These are phyloP conservation scores for Candida taoyuanica DNA, from an alignment of 805 yeast genomes.

Conservation along the genomic window DNA sequence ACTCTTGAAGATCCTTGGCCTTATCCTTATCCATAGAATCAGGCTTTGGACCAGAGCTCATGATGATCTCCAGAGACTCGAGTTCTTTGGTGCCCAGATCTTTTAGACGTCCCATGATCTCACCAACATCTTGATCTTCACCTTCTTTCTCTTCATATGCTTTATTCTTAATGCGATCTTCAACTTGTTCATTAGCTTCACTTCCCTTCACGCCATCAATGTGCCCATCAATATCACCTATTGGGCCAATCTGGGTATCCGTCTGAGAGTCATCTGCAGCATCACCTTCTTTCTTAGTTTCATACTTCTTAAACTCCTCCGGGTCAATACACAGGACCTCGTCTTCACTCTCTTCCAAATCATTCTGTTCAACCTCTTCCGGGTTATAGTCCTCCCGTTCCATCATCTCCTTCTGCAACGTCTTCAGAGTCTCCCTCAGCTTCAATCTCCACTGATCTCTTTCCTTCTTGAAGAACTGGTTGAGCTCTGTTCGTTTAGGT, in stretches of 20 bases:
- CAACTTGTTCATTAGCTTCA: too few species aligned
- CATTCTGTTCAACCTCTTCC: slow-evolving; percentile 9
- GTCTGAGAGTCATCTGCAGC: neutral
- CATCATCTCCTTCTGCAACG: slow-evolving; percentile 16
- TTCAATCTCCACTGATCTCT: slow-evolving; percentile 20
- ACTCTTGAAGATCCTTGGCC: too few species aligned
- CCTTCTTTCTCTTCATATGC: too few species aligned
- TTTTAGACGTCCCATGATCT: too few species aligned
- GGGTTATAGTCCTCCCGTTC: slow-evolving; percentile 9
- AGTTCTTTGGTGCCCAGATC: too few species aligned
- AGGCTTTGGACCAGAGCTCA: too few species aligned
- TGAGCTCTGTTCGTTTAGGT: slow-evolving; percentile 11
- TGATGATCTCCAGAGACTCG: neutral
- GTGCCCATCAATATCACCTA: too few species aligned
- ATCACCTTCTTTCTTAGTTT: neutral
- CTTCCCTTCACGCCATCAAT: too few species aligned
- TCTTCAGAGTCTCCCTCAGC: neutral
- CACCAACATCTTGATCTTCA: neutral
- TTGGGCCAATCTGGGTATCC: too few species aligned
- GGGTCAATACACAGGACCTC: slow-evolving; percentile 12
- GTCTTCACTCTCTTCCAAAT: slow-evolving; percentile 6
- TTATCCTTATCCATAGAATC: too few species aligned
- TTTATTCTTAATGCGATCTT: too few species aligned
- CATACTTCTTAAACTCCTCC: slow-evolving; percentile 9
- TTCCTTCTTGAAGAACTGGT: slow-evolving; percentile 24